These are phyloP conservation scores for Cercospora sp. DNA, from an alignment of 2,329 filamentous ascomycete genomes.

Conservation along the genomic window DNA sequence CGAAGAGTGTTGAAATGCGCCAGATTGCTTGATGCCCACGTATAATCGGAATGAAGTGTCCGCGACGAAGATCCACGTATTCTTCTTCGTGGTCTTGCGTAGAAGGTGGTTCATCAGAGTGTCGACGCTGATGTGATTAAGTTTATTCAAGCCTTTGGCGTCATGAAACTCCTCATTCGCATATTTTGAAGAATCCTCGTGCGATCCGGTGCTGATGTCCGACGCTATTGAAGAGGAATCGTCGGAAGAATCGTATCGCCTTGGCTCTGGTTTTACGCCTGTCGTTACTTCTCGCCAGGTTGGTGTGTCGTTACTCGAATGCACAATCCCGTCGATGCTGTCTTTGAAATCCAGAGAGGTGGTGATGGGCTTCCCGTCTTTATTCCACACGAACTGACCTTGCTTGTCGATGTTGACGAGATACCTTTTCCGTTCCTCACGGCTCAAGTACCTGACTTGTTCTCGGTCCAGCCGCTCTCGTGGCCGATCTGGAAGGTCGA, in stretches of 20 bases:
- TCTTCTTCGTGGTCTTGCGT: conserved; percentile 75
- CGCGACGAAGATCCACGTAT: conserved; percentile 91
- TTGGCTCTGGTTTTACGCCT: conserved; percentile 33
- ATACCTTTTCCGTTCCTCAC: conserved; percentile 79
- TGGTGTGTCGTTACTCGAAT: conserved; percentile 45
- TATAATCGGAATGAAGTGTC: conserved; percentile 84
- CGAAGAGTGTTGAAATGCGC: conserved; percentile 86
- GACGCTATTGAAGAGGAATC: conserved; percentile 37
- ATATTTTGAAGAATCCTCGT: conserved; percentile 64
- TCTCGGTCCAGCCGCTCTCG: conserved; percentile 74
- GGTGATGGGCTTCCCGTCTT: conserved; percentile 75
- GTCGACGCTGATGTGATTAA: conserved; percentile 68
- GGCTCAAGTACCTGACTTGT: conserved; percentile 77
- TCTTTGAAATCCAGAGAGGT: conserved; percentile 76
- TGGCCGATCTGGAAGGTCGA: conserved; percentile 72
- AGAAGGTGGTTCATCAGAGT: conserved; percentile 77
- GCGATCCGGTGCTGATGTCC: conserved; percentile 52
- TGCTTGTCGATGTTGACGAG: conserved; percentile 72
- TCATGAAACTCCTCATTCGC: conserved; percentile 63
- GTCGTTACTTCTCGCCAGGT: conserved; percentile 43
- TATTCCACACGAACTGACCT: conserved; percentile 82
- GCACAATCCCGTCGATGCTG: conserved; percentile 65
- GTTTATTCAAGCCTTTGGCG: conserved; percentile 60
- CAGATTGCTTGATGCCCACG: conserved; percentile 84
- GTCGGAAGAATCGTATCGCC: conserved; percentile 10